Evolutionary conservation across 129 eudicot species (phyloP).

Genomic region (Flaveria linearis): DNA sequence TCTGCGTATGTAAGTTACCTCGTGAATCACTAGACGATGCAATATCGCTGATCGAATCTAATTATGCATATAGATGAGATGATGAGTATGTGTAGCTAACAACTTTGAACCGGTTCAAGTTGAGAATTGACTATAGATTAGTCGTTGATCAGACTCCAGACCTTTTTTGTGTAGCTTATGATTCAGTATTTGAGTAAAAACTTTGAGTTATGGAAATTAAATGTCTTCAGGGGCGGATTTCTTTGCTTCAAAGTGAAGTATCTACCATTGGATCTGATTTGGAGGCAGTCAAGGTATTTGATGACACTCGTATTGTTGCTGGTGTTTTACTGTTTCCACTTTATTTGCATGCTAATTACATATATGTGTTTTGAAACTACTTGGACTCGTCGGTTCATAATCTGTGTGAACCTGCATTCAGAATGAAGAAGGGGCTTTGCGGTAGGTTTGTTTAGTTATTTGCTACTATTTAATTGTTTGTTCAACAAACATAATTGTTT

Average conservation of each 20-base stretch:
- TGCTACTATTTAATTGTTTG: not conserved
- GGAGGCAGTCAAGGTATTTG: slow-evolving; percentile 59
- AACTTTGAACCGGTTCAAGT: not conserved
- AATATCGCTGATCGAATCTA: not conserved
- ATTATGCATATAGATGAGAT: not conserved
- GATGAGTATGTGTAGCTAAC: not conserved
- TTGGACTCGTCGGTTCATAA: slow-evolving; percentile 4
- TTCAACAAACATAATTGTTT: not conserved
- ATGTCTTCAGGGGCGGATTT: slow-evolving; percentile 56
- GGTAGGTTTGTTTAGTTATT: slow-evolving; percentile 42
- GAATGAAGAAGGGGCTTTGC: slow-evolving; percentile 52
- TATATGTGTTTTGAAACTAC: slow-evolving; percentile 22
- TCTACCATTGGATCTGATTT: slow-evolving; percentile 51
- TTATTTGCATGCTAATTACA: slow-evolving; percentile 16
- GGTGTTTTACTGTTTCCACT: slow-evolving; percentile 7
- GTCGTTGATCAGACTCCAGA: slow-evolving; percentile 3
- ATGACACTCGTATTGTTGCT: slow-evolving; percentile 7
- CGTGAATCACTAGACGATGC: slow-evolving; percentile 8
- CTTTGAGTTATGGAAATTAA: slow-evolving; percentile 17
- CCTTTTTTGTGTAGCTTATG: not conserved
- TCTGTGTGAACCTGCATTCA: slow-evolving; percentile 30
- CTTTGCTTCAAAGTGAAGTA: slow-evolving; percentile 55
- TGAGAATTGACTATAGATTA: not conserved
- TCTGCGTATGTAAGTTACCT: not conserved
- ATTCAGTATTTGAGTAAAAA: not conserved